Conservation (phyloP, 257 asterid genomes). For the Przewalskia tangutica region DNA sequence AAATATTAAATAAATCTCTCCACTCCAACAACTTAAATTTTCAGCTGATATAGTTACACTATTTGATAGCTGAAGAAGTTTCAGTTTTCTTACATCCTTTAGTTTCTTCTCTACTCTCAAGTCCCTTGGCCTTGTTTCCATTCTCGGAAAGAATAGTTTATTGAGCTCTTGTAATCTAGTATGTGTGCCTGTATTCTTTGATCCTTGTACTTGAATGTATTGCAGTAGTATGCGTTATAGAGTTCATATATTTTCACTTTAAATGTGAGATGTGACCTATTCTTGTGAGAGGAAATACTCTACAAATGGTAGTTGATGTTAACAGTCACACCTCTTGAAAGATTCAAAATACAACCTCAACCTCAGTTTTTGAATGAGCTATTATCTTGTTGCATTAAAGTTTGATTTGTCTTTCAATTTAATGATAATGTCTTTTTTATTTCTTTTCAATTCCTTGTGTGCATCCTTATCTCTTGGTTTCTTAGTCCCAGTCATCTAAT, state of each 20-base stretch:
- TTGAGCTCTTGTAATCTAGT: background rate
- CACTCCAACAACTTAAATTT: background rate
- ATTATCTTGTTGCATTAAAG: background rate
- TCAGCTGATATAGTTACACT: background rate
- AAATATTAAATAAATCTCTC: background rate
- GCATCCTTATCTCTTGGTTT: background rate
- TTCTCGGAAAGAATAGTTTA: background rate
- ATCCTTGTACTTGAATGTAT: background rate
- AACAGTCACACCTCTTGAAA: background rate
- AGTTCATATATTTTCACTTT: background rate
- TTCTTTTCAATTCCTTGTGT: background rate
- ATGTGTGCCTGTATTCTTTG: background rate
- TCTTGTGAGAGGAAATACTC: background rate
- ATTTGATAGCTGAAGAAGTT: background rate
- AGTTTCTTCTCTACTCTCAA: background rate
- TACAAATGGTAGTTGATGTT: background rate
- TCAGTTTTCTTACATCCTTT: background rate
- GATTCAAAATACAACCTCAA: background rate
- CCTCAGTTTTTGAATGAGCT: background rate
- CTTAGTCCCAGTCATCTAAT: background rate
- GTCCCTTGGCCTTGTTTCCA: background rate
- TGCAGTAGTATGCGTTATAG: background rate
- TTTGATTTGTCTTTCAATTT: background rate
- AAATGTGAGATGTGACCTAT: background rate
- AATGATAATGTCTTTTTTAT: background rate